Base-by-base conservation (phyloP, 2,329 filamentous ascomycete genomes). In the Juglanconis juglandina region DNA sequence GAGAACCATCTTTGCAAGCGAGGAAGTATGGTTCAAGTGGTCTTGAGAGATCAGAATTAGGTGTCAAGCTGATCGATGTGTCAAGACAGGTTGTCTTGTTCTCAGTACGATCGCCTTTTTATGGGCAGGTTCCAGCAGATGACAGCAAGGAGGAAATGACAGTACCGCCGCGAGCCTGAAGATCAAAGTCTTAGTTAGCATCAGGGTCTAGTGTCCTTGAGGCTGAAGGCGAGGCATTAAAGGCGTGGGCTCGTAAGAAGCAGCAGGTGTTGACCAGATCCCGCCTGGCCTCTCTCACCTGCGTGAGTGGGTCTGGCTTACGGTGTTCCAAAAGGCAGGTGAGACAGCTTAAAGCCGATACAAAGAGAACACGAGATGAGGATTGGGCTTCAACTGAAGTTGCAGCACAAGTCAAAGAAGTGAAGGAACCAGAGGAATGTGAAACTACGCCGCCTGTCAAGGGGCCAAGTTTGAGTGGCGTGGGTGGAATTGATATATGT, bases 401-500 rank as follows among this genome's bases (percentile, higher is more conserved):
- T 24, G 54, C 30, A 37, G 48, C 30, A 46, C 35, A 62, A 13
- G 30, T 47, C 44, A 63, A 51, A 51, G 54, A 51, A 58, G 34
- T 14, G 39, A 55, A 42, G 3, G 44, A 53, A 50, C 39, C 9
- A 51, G 39, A 54, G 30, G 46, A 30, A 47, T n/a, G 54, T 58
- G 35, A 49, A 56, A 56, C 56, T 44, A 44, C 56, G 48, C 11
- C 42, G 30, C 51, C 41, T 58, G 48, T 51, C 51, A 52, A 53
- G 59, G 35, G 41, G 49, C 32, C 32, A 44, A 33, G 55, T 30
- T 49, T 50, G 52, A 46, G 61, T 59, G 61, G 61, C 48, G 48
- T 64, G 63, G 60, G 63, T 59, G 61, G 53, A 58, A 61, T 58
- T 59, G 62, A 67, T 70, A 70, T 70, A 69, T 70, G 70, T 69